A percentile compares a stretch with the other conserved stretches of the same genome.
Conservation (phyloP, 2,329 filamentous ascomycete genomes). For the Talaromyces sp. region DNA sequence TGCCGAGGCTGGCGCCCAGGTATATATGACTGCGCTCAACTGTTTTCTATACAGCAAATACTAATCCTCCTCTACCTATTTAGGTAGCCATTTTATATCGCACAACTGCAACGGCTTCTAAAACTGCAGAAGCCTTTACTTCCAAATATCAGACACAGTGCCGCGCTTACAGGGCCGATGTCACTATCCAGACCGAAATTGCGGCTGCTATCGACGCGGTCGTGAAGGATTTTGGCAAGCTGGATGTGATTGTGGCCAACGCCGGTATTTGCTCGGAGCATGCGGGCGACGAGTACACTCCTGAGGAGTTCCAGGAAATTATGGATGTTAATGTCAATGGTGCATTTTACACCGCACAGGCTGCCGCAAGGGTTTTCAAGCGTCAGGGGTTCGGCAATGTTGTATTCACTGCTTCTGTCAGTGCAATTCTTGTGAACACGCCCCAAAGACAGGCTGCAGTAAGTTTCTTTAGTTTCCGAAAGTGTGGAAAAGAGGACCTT, state of each 20-base stretch:
- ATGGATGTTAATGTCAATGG: constrained; percentile 37
- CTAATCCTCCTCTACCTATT: neutral
- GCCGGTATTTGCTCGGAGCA: constrained; percentile 36
- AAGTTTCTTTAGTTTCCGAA: too few relatives aligned
- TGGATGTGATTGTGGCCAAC: constrained; percentile 46
- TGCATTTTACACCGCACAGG: constrained; percentile 35
- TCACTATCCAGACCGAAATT: constrained; percentile 26
- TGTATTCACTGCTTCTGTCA: constrained; percentile 34
- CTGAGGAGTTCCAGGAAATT: constrained; percentile 37
- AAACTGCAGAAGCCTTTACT: constrained; percentile 15
- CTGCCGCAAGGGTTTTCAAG: constrained; percentile 35
- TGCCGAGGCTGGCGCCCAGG: constrained; percentile 35
- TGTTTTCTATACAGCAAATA: too few relatives aligned
- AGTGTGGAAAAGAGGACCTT: too few relatives aligned
- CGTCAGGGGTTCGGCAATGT: constrained; percentile 30
- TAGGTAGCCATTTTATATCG: too few relatives aligned
- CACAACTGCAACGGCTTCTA: too few relatives aligned
- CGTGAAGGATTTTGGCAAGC: constrained; percentile 34
- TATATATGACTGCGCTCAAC: constrained; percentile 15
- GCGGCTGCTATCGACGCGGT: constrained; percentile 29
- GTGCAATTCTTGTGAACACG: constrained; percentile 27
- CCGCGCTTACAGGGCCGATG: constrained; percentile 32
- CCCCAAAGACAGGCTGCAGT: too few relatives aligned
- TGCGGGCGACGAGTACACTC: constrained; percentile 35
- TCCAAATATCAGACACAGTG: constrained; percentile 18